These are phyloP conservation scores for Takashimella koratensis DNA, from an alignment of 1,284 basidiomycete species.

Conservation along the genomic window DNA sequence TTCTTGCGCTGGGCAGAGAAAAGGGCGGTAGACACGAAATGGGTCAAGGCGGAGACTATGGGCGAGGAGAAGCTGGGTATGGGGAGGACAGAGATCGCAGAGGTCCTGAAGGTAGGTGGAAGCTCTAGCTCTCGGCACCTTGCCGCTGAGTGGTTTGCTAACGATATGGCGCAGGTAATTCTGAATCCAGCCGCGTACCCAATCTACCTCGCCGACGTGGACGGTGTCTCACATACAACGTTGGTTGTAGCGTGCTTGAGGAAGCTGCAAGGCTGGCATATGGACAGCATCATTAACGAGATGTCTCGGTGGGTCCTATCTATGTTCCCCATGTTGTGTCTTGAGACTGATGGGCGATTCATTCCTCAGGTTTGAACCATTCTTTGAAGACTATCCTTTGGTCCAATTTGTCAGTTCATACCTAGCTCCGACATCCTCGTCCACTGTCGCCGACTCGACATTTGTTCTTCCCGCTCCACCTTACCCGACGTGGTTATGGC, in stretches of 20 bases:
- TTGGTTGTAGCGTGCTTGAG: constrained; percentile 40
- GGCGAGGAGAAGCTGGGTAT: constrained; percentile 42
- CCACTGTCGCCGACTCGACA: constrained; percentile 16
- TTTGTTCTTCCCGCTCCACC: constrained; percentile 34
- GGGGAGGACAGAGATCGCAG: constrained; percentile 34
- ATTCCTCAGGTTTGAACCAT: constrained; percentile 35
- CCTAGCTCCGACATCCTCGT: constrained; percentile 15
- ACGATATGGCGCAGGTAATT: constrained; percentile 32
- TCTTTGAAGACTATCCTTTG: constrained; percentile 42
- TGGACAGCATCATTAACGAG: constrained; percentile 39
- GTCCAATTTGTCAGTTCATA: constrained; percentile 37
- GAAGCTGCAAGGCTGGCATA: constrained; percentile 45
- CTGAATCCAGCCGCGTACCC: constrained; percentile 37
- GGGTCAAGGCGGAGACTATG: constrained; percentile 43
- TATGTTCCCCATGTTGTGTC: not conserved
- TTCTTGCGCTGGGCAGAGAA: constrained; percentile 26
- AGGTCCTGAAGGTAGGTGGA: constrained; percentile 38
- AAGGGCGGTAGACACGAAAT: constrained; percentile 25
- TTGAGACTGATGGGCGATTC: not conserved
- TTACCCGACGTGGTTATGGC: constrained; percentile 45
- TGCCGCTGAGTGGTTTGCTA: not conserved
- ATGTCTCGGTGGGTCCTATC: constrained; percentile 32
- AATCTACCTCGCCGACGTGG: constrained; percentile 41
- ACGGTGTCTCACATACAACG: constrained; percentile 45
- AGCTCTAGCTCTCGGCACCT: not conserved